phyloP scores from a whole-genome alignment of 306 rosid genomes.

The Erythrophleum fordii region DNA sequence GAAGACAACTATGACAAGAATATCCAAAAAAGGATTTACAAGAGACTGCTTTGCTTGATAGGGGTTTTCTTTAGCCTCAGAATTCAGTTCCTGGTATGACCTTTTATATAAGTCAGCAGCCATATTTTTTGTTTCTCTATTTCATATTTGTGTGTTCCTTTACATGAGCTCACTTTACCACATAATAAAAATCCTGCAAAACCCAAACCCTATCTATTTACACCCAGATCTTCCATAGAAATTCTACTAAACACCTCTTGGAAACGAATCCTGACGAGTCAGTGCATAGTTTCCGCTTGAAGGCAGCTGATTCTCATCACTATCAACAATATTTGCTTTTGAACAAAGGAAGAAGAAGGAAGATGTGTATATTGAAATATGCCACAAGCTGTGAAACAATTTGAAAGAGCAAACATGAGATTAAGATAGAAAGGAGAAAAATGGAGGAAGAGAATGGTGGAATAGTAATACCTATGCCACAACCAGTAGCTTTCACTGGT shows the following conservation, averaged over 20 bases:
- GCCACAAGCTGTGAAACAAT: constrained; percentile 85
- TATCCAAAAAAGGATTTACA: constrained; percentile 38
- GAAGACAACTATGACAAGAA: background rate
- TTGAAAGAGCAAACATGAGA: constrained; percentile 32
- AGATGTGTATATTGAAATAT: constrained; percentile 76
- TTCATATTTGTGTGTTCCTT: background rate
- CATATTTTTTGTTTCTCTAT: background rate
- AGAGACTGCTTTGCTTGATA: constrained; percentile 26
- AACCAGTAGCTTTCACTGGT: constrained; percentile 85
- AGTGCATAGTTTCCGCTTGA: constrained; percentile 39
- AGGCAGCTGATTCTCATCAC: constrained; percentile 39
- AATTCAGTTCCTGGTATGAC: constrained; percentile 9
- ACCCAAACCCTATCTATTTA: constrained; percentile 28
- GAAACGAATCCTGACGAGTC: constrained; percentile 51
- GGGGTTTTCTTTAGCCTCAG: background rate
- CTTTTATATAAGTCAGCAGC: constrained; percentile 29
- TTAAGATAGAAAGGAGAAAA: constrained; percentile 20
- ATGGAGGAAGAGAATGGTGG: background rate
- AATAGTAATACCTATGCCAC: constrained; percentile 82
- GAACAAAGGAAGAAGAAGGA: constrained; percentile 71
- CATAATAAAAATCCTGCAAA: constrained; percentile 11
- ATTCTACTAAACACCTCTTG: constrained; percentile 38
- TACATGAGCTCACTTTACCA: constrained; percentile 9
- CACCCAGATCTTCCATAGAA: constrained; percentile 13
- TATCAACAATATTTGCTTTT: constrained; percentile 47